These are phyloP conservation scores for Zygoascus flipseniorum DNA, from an alignment of 805 yeast genomes.

Conservation along the genomic window DNA sequence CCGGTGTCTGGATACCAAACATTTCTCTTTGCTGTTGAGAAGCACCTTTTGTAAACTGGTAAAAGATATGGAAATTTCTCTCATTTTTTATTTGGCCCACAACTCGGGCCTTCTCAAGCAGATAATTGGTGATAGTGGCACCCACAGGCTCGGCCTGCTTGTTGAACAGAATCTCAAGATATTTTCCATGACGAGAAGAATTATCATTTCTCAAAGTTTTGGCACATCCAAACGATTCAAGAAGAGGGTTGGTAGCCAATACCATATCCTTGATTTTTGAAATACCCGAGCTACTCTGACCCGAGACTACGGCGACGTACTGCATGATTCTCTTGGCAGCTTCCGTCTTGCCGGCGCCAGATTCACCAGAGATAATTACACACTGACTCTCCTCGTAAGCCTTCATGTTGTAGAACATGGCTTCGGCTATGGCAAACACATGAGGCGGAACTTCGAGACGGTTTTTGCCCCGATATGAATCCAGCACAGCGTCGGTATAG, in stretches of 20 bases:
- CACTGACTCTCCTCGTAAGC: slow-evolving; percentile 92
- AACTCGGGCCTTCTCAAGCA: slow-evolving; percentile 91
- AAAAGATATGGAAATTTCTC: slow-evolving; percentile 94
- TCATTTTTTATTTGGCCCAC: slow-evolving; percentile 91
- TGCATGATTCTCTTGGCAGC: slow-evolving; percentile 98
- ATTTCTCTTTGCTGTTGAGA: slow-evolving; percentile 72
- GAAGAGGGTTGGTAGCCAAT: slow-evolving; percentile 86
- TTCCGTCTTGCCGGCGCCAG: slow-evolving; percentile 97
- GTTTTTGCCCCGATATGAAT: slow-evolving; percentile 80
- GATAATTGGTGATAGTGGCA: slow-evolving; percentile 91
- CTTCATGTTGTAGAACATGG: slow-evolving; percentile 92
- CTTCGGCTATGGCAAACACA: slow-evolving; percentile 94
- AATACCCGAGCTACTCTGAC: slow-evolving; percentile 58
- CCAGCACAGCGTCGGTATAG: slow-evolving; percentile 70
- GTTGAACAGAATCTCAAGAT: slow-evolving; percentile 84
- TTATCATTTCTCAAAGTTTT: slow-evolving; percentile 84
- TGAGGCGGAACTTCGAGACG: slow-evolving; percentile 95
- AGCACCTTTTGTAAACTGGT: slow-evolving; percentile 90
- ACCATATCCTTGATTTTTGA: slow-evolving; percentile 94
- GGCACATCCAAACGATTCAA: slow-evolving; percentile 91
- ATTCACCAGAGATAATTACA: slow-evolving; percentile 94
- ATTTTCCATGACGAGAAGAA: slow-evolving; percentile 88
- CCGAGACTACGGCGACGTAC: slow-evolving; percentile 81
- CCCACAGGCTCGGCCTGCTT: slow-evolving; percentile 79
- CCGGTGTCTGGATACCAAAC: slow-evolving; percentile 91